Conservation (phyloP, 352 stramenopile species). For the Pilasporangium apinafurcum region DNA sequence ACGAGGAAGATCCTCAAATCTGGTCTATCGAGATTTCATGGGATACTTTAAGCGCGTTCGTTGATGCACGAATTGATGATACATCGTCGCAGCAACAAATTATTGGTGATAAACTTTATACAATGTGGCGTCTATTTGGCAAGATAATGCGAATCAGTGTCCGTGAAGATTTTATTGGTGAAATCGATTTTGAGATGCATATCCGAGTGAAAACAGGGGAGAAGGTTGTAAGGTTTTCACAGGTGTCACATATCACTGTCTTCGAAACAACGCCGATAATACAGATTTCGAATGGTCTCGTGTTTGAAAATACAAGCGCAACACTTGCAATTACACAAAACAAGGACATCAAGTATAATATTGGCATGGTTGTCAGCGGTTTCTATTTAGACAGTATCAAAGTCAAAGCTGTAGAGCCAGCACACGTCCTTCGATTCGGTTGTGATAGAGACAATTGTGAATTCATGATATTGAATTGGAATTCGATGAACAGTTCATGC, state of each 20-base stretch:
- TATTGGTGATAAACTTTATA: slow-evolving; percentile 3
- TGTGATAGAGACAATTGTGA: too few species aligned
- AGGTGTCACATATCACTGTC: not conserved
- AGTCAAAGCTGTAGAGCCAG: too few species aligned
- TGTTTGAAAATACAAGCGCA: not conserved
- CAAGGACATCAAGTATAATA: not conserved
- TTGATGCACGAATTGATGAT: slow-evolving; percentile 9
- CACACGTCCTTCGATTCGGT: too few species aligned
- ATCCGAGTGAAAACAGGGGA: slow-evolving; percentile 1
- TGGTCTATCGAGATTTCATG: slow-evolving; percentile 14
- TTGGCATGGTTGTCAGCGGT: not conserved
- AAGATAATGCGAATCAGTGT: slow-evolving; percentile 8
- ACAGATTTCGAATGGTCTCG: not conserved
- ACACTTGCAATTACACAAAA: not conserved
- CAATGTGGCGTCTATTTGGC: slow-evolving; percentile 14
- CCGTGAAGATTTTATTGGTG: slow-evolving; percentile 3
- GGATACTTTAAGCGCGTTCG: slow-evolving; percentile 4
- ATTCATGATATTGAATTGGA: too few species aligned
- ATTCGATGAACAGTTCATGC: too few species aligned
- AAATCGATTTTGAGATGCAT: slow-evolving; percentile 6
- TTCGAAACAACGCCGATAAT: not conserved
- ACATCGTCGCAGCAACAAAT: slow-evolving; percentile 3
- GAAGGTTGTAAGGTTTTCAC: not conserved
- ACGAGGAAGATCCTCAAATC: slow-evolving; percentile 1
- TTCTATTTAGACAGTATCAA: not conserved